Percentiles rank a stretch among this genome's conserved stretches.
Evolutionary conservation across 768 basidiomycete genomes (phyloP).

Genomic region (Agaricus blazei): DNA sequence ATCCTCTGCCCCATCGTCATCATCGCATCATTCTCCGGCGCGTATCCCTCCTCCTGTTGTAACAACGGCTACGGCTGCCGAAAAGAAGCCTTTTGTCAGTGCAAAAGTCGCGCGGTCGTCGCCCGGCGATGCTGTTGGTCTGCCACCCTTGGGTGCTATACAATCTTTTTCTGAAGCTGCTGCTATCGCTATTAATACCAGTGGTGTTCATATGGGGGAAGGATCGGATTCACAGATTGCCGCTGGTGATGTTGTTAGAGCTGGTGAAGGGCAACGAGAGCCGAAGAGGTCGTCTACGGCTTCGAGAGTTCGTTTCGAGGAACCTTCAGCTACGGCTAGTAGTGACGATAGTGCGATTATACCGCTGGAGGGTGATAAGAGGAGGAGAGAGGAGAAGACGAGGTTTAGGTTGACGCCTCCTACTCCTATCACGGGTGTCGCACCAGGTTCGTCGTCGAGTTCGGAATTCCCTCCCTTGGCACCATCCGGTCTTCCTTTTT

Average conservation of each 20-base stretch:
- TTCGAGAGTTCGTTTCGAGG: conserved; percentile 8
- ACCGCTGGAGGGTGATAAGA: neutral
- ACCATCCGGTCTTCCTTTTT: too few relatives aligned
- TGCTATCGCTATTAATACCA: neutral
- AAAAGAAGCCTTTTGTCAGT: neutral
- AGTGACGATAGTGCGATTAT: neutral
- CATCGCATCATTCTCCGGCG: neutral
- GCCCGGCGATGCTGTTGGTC: neutral
- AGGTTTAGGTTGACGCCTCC: conserved; percentile 7
- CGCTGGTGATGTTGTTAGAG: neutral
- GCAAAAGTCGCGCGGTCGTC: neutral
- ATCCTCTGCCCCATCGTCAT: neutral
- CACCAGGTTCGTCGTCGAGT: neutral
- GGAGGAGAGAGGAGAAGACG: neutral
- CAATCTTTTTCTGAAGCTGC: conserved; percentile 10
- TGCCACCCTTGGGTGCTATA: neutral
- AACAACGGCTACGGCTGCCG: neutral
- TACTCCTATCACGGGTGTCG: conserved; percentile 4
- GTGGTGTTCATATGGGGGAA: neutral
- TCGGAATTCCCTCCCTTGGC: neutral
- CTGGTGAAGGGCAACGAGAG: neutral
- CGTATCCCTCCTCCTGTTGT: neutral
- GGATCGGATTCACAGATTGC: neutral
- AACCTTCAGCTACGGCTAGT: neutral
- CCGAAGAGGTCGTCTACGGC: conserved; percentile 2